Percentiles rank a stretch among this genome's conserved stretches.
Conservation (phyloP, 73 alveolate species). For the Paramecium primaurelia region DNA sequence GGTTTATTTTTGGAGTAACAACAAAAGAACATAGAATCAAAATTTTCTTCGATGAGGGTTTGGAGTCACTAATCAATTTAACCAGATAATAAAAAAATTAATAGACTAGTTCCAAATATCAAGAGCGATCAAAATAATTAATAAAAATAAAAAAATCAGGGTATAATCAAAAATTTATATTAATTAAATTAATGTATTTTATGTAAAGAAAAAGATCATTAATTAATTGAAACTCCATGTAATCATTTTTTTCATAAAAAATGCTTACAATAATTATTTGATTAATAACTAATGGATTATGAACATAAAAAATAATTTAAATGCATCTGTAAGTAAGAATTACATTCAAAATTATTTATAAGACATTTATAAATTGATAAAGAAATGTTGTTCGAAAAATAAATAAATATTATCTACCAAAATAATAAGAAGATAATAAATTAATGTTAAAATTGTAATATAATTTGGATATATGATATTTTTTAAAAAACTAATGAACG, state of each 20-base stretch:
- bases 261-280: neutral
- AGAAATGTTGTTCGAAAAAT: neutral
- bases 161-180: neutral
- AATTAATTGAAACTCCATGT: neutral
- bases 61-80: too few relatives aligned
- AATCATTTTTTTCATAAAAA: neutral
- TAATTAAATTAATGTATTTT: neutral
- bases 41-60: too few relatives aligned
- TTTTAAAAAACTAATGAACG: neutral
- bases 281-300: neutral
- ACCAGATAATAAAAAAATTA: too few relatives aligned
- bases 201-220: neutral
- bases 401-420: neutral
- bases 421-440: neutral
- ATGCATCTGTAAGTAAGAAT: neutral
- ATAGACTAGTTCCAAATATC: too few relatives aligned
- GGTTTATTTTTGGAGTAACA: too few relatives aligned
- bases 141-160: neutral
- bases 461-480: conserved; percentile 50
- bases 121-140: too few relatives aligned
- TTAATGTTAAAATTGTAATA: neutral
- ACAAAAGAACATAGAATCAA: too few relatives aligned
- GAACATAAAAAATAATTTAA: neutral
- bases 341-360: neutral
- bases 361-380: neutral